Percentiles rank a stretch among this genome's conserved stretches.
These are phyloP conservation scores for Trametes cingulata DNA, from an alignment of 768 basidiomycete species.

Conservation along the genomic window DNA sequence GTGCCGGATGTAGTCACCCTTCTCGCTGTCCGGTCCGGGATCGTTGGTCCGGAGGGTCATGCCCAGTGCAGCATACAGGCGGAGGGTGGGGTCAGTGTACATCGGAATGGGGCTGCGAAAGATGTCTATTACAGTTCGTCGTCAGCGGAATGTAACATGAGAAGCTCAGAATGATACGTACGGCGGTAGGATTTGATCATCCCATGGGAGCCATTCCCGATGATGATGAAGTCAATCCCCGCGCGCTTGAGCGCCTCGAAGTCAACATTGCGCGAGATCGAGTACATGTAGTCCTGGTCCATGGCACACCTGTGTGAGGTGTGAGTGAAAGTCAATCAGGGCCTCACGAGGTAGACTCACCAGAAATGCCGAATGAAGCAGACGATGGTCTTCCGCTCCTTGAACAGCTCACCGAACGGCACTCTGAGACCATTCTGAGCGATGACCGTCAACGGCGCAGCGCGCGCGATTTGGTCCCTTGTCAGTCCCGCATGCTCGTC, in stretches of 20 bases:
- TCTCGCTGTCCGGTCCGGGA: conserved; percentile 43
- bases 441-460: conserved; percentile 62
- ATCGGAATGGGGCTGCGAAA: conserved; percentile 71
- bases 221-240: conserved; percentile 64
- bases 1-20: conserved; percentile 65
- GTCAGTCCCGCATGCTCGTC: conserved; percentile 55
- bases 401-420: conserved; percentile 69
- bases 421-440: conserved; percentile 66
- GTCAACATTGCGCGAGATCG: conserved; percentile 52
- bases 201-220: conserved; percentile 75
- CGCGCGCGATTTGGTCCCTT: conserved; percentile 55
- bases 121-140: conserved; percentile 49
- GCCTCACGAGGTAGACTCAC: conserved; percentile 34
- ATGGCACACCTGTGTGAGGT: conserved; percentile 59
- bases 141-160: too few relatives aligned
- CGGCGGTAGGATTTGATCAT: conserved; percentile 77
- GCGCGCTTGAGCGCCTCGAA: conserved; percentile 48
- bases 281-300: conserved; percentile 87
- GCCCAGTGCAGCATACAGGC: conserved; percentile 72
- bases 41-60: conserved; percentile 59
- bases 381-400: conserved; percentile 60
- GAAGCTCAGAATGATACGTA: conserved; percentile 33
- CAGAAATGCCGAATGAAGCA: conserved; percentile 89
- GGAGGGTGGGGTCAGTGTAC: conserved; percentile 76
- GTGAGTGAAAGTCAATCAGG: not conserved